Conservation (phyloP, 305 asterid species). For the Solanum aculeatissimum region DNA sequence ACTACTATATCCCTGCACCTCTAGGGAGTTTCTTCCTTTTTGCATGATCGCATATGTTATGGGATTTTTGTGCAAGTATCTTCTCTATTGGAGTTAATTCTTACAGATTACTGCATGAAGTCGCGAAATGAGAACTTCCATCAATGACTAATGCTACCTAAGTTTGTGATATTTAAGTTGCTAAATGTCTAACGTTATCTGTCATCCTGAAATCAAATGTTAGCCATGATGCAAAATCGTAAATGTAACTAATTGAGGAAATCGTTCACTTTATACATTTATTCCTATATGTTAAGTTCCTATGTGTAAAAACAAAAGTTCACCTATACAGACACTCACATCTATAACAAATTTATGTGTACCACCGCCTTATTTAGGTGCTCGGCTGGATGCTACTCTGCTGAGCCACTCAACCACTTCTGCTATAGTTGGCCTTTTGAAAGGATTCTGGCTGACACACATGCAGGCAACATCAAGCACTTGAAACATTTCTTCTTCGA, state of each 20-base stretch:
- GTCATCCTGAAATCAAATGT: neutral
- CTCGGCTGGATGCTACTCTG: slow-evolving; percentile 30
- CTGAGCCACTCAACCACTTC: slow-evolving; percentile 79
- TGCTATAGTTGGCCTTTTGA: slow-evolving; percentile 74
- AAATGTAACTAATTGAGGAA: neutral
- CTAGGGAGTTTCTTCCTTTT: neutral
- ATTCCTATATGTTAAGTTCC: neutral
- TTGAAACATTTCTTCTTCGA: slow-evolving; percentile 69
- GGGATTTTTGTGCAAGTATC: neutral
- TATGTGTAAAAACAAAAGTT: slow-evolving; percentile 8
- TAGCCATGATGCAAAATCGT: neutral
- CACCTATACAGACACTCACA: slow-evolving; percentile 18
- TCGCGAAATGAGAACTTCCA: neutral
- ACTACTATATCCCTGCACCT: neutral
- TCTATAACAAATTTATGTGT: slow-evolving; percentile 16
- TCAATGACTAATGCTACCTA: neutral
- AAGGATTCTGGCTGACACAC: slow-evolving; percentile 78
- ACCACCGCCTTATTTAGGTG: slow-evolving; percentile 22
- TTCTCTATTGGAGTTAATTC: neutral
- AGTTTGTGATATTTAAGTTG: neutral
- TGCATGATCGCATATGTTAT: neutral
- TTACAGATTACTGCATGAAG: neutral
- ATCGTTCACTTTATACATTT: neutral
- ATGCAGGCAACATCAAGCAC: slow-evolving; percentile 81
- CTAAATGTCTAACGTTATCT: neutral